Conservation (phyloP, 2,329 filamentous ascomycete species). For the Cladosporium sp. region DNA sequence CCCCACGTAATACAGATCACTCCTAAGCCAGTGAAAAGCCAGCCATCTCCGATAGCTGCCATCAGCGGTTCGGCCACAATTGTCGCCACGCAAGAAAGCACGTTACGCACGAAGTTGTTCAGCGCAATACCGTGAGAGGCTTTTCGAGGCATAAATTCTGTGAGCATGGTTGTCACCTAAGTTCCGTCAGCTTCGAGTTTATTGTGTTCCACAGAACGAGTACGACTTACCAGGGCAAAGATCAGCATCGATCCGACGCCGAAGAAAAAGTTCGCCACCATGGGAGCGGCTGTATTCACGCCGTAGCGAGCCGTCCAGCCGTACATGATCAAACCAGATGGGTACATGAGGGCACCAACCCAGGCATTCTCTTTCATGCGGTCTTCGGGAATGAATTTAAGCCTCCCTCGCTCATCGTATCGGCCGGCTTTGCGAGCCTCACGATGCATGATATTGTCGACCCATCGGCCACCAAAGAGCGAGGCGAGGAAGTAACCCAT, state of each 20-base stretch:
- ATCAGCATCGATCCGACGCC: constrained; percentile 76
- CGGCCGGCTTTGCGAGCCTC: constrained; percentile 66
- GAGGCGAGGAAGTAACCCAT: constrained; percentile 68
- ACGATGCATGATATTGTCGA: constrained; percentile 74
- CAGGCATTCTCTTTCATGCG: constrained; percentile 79
- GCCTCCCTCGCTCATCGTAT: constrained; percentile 61
- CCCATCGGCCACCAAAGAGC: constrained; percentile 69
- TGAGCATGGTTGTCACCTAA: constrained; percentile 70
- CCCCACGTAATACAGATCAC: constrained; percentile 27
- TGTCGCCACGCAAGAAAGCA: constrained; percentile 68
- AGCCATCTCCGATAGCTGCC: constrained; percentile 66
- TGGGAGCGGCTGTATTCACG: constrained; percentile 36
- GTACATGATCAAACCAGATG: constrained; percentile 67
- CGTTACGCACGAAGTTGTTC: constrained; percentile 78
- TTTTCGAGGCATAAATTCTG: constrained; percentile 72
- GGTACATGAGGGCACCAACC: constrained; percentile 68
- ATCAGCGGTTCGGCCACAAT: constrained; percentile 69
- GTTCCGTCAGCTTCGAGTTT: neutral
- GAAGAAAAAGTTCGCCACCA: constrained; percentile 49
- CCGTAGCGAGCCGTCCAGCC: constrained; percentile 68
- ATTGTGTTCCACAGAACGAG: too few species aligned
- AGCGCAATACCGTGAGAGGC: constrained; percentile 71
- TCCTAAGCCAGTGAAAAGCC: constrained; percentile 62
- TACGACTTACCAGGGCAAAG: constrained; percentile 52
- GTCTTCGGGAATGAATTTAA: constrained; percentile 72